phyloP scores from a whole-genome alignment of 2,329 filamentous ascomycete species.

The Penicillium sp. region DNA sequence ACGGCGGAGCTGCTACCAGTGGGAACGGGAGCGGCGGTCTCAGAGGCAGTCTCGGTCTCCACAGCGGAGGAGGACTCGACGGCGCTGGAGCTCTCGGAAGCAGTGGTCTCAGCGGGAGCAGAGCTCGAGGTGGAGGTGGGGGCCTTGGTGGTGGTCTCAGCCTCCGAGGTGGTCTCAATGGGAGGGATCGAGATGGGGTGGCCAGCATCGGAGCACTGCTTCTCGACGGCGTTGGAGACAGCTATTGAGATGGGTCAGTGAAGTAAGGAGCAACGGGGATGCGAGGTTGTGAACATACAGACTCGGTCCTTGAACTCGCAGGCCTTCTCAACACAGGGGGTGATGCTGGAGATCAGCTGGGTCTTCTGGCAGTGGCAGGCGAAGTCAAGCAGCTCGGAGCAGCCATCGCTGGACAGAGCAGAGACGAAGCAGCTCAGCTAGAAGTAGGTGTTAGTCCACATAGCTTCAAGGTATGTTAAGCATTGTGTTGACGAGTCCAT shows the following conservation, averaged over 20 bases:
- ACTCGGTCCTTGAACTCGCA: conserved; percentile 43
- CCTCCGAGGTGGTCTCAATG: conserved; percentile 17
- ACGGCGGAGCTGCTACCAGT: conserved; percentile 6
- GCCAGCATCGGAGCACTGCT: conserved; percentile 37
- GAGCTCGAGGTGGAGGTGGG: conserved; percentile 6
- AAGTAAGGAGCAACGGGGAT: no score
- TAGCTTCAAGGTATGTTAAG: not conserved
- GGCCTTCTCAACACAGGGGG: conserved; percentile 48
- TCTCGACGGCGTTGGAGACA: conserved; percentile 38
- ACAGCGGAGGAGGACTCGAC: conserved; percentile 3
- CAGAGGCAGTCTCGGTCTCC: not conserved
- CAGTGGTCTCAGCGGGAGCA: conserved; percentile 8
- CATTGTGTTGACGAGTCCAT: conserved; percentile 18
- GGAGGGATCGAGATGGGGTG: conserved; percentile 40
- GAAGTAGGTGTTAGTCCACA: not conserved
- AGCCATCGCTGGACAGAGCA: conserved; percentile 46
- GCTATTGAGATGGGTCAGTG: conserved; percentile 21
- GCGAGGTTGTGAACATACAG: conserved; percentile 25
- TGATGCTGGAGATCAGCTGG: conserved; percentile 42
- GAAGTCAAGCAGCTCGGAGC: conserved; percentile 49
- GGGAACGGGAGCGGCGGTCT: conserved; percentile 5
- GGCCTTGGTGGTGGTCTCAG: conserved; percentile 3
- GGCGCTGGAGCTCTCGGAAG: conserved; percentile 14
- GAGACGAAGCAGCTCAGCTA: conserved; percentile 49
- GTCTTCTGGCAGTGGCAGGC: conserved; percentile 51